A percentile compares a stretch with the other conserved stretches of the same genome.
These are phyloP conservation scores for Setomelanomma holmii DNA, from an alignment of 2,329 filamentous ascomycete species.

Conservation along the genomic window DNA sequence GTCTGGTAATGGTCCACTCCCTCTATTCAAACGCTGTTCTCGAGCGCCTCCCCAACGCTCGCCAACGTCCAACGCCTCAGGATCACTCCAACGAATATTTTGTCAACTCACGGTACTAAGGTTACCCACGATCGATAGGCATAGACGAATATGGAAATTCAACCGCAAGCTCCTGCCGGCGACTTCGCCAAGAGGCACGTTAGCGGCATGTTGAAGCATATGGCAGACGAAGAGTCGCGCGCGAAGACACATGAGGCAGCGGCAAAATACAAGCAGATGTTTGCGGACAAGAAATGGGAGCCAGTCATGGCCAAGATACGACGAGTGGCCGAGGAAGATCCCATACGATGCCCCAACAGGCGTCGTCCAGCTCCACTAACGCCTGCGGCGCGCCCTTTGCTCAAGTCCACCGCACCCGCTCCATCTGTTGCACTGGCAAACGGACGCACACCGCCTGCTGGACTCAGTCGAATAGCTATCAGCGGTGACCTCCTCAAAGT, in stretches of 20 bases:
- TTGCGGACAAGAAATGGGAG: slow-evolving; percentile 15
- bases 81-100: no score
- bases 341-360: slow-evolving; percentile 3
- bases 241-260: background rate
- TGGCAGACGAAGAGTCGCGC: slow-evolving; percentile 12
- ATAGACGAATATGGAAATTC: slow-evolving; percentile 1
- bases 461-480: background rate
- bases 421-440: background rate
- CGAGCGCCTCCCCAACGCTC: no score
- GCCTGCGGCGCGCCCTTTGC: background rate
- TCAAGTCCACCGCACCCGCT: slow-evolving; percentile 4
- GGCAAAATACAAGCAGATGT: slow-evolving; percentile 16
- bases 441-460: background rate
- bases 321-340: slow-evolving; percentile 8
- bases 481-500: background rate
- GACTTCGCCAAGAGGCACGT: slow-evolving; percentile 17
- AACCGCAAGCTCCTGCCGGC: background rate
- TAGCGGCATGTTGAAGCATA: slow-evolving; percentile 19
- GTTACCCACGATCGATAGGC: no score
- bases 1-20: background rate
- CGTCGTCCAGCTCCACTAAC: background rate
- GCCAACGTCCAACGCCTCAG: no score
- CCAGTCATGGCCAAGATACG: slow-evolving; percentile 1
- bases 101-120: no score
- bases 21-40: no score